These are phyloP conservation scores for Ligustrum vulgare DNA, from an alignment of 257 asterid genomes.

Conservation along the genomic window DNA sequence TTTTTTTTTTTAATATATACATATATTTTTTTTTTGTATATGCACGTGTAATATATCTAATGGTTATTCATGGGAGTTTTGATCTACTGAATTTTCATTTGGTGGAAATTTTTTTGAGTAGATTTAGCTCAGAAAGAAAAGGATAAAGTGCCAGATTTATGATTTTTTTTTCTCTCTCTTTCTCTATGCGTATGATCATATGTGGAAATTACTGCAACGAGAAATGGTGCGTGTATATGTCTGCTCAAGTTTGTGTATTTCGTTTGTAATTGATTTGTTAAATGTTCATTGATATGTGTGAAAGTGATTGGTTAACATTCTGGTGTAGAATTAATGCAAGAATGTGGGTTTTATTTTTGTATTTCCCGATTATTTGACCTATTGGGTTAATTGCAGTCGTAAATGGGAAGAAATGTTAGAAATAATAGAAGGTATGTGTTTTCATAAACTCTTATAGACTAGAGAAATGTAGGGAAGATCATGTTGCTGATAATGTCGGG, in stretches of 20 bases:
- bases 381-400: not conserved
- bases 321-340: not conserved
- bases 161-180: no score
- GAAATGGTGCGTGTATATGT: no score
- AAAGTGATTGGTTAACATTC: no score
- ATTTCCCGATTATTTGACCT: not conserved
- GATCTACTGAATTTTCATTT: conserved; percentile 28
- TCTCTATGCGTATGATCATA: no score
- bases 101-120: not conserved
- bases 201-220: not conserved
- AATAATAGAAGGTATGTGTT: no score
- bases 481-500: not conserved
- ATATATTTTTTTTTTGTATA: no score
- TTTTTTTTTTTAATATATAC: not conserved
- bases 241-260: no score
- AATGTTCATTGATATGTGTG: no score
- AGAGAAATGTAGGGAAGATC: not conserved
- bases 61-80: not conserved
- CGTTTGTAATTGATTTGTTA: not conserved
- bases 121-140: not conserved
- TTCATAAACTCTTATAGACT: not conserved
- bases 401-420: not conserved
- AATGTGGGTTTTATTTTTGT: not conserved
- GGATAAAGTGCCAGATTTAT: not conserved
- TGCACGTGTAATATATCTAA: not conserved